A percentile compares a stretch with the other conserved stretches of the same genome.
Evolutionary conservation across 179 eudicot genomes (phyloP).

Genomic region (Camellia oleifera): DNA sequence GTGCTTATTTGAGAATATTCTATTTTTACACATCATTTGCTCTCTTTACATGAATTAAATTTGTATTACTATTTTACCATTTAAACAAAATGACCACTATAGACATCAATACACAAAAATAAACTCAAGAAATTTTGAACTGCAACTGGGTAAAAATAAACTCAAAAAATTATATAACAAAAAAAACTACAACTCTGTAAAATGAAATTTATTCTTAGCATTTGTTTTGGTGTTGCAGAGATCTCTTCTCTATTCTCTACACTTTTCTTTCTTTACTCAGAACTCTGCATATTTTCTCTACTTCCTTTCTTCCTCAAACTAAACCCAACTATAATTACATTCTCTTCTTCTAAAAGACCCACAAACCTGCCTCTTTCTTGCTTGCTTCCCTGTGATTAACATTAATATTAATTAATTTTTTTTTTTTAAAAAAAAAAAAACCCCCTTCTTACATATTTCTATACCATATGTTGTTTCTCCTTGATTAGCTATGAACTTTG

Average conservation of each 20-base stretch:
- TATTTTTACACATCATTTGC: no score
- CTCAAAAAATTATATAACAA: no score
- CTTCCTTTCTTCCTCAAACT: constrained; percentile 7
- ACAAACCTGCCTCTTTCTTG: constrained; percentile 1
- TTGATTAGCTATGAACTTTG: constrained; percentile 3
- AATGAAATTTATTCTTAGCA: no score
- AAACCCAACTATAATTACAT: constrained; percentile 18
- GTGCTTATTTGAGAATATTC: no score
- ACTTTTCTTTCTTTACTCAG: neutral
- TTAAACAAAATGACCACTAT: no score
- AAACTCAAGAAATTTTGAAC: no score
- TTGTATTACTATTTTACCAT: no score
- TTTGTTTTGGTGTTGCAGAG: constrained; percentile 17
- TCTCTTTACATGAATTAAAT: no score
- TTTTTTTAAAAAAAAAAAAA: neutral
- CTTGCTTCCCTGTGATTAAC: constrained; percentile 19
- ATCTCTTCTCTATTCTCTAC: constrained; percentile 6
- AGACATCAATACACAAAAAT: no score
- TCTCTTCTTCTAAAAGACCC: constrained; percentile 9
- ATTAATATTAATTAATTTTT: neutral
- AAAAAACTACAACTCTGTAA: no score
- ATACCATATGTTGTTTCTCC: constrained; percentile 9
- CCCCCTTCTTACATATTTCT: constrained; percentile 1
- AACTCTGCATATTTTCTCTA: constrained; percentile 11
- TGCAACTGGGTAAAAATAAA: no score